Evolutionary conservation across 768 basidiomycete genomes (phyloP), one percentile per base, ranked within the genome.

Genomic region (Lyophyllum semitale): DNA sequence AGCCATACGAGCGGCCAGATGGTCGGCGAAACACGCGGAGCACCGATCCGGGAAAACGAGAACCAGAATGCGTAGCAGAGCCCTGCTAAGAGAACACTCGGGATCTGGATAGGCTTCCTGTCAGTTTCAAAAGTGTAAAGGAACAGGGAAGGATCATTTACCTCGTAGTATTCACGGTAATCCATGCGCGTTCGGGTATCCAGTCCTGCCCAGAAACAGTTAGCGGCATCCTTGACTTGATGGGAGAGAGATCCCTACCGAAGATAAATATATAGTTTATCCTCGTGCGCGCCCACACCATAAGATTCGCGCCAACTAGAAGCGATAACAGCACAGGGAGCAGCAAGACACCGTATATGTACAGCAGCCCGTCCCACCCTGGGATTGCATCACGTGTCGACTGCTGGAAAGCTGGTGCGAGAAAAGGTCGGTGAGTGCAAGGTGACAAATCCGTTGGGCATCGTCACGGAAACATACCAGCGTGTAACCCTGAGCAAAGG

Each of bases 231-330:
- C 30, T n/a, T 42, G 49, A n/a, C 13, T 26, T 55, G 59, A 59
- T n/a, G 15, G 37, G 33, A 61, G 59, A 54, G 50, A 65, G 27
- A 43, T 22, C 62, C 80, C 35, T 55, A 90, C 89, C 89, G 63
- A 95, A 91, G 32, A 95, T 91, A 68, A 98, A 96, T n/a, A 87
- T 81, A 63, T 95, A 96, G 66, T 98, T 98, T 62, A 99, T 93
- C 43, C 89, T 79, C 5, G 86, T 75, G 4, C 72, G 70, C 0
- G 83, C 77, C 89, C 91, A 99, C 0, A 87, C 88, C 20, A 87
- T 61, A 4, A 98, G 59, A 66, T 99, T 98, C n/a, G 90, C 54
- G 23, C 92, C 90, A 51, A 98, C 82, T 1, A 97, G 73, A 29
- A 93, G 57, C 1, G 84, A 76, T 64, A 97, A 89, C 2, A 96